Evolutionary conservation across 2,329 filamentous ascomycete genomes (phyloP), one percentile per base, ranked within the genome.

Genomic region (Colletotrichum filicis): DNA sequence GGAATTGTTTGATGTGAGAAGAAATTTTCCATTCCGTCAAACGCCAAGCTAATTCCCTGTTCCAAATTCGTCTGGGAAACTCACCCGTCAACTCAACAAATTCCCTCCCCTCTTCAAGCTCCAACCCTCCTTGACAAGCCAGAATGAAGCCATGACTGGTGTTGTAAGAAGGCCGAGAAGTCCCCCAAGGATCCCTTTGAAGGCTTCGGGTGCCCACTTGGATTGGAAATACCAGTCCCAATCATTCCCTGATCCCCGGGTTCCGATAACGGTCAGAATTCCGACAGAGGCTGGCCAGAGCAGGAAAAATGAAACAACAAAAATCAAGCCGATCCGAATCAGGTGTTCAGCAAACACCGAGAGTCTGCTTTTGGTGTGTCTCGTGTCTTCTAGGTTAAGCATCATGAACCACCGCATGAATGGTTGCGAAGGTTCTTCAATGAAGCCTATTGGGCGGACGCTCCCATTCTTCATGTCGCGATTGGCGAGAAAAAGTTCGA

Each of bases 111-210:
- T 49, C 24, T n/a, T 70, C 42, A 70, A 28, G 86, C 76, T 68
- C 87, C 86, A 89, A 0, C 87, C 87, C 11, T 84, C 86, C 68
- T 85, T 83, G 60, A 85, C 78, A 49, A 89, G 79, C 88, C 87
- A 89, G 72, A 88, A 87, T 24, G 82, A 75, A 46, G 84, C 85
- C 79, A 88, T 86, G 9, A 81, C 75, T 1, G 87, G 87, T 58
- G 87, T 87, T 53, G 84, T 85, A 55, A 88, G 64, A 58, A 88
- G 74, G 7, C 83, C 85, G 32, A 88, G 79, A 53, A 85, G 73
- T 7, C 82, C 87, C 14, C 87, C 87, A 46, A 87, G 81, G 16
- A 88, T 76, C 12, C 84, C 78, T 80, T 89, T 89, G 80, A 88
- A 89, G 35, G 86, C 75, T 74, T 87, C 80, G 9, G 87, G 87